Evolutionary conservation across 2,329 filamentous ascomycete genomes (phyloP).

Genomic region (Neonectria sp.): DNA sequence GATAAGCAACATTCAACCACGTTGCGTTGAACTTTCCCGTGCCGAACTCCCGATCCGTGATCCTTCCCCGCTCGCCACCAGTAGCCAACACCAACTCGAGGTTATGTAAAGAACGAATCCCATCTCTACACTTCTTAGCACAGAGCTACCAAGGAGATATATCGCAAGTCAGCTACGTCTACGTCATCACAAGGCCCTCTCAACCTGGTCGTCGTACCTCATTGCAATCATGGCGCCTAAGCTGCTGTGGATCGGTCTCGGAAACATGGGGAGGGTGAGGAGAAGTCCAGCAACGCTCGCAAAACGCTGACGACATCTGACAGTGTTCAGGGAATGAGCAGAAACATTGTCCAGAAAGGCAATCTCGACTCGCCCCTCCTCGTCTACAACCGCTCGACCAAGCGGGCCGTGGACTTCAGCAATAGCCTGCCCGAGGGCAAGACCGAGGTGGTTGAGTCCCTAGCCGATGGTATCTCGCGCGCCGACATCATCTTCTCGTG

Average conservation of each 20-base stretch:
- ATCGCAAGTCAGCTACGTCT: background rate
- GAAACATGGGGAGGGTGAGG: constrained; percentile 87
- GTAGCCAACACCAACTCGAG: background rate
- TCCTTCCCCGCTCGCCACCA: constrained; percentile 13
- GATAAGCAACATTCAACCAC: background rate
- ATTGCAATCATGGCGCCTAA: constrained; percentile 66
- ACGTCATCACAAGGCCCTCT: background rate
- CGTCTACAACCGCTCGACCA: constrained; percentile 83
- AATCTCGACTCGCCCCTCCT: constrained; percentile 79
- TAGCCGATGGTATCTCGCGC: constrained; percentile 76
- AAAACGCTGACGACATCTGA: constrained; percentile 6
- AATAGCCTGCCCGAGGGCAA: constrained; percentile 72
- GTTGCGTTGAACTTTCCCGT: background rate
- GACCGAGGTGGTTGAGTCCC: constrained; percentile 73
- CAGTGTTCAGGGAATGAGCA: constrained; percentile 79
- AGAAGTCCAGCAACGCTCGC: background rate
- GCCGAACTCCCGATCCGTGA: constrained; percentile 22
- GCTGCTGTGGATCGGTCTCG: constrained; percentile 85
- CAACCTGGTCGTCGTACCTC: background rate
- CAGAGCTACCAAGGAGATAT: background rate
- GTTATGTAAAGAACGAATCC: constrained; percentile 8
- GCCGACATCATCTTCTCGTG: constrained; percentile 89
- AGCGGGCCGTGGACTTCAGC: constrained; percentile 76
- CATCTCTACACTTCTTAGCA: background rate
- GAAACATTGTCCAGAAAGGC: constrained; percentile 86